phyloP scores from a whole-genome alignment of 108 stramenopile genomes.

The Conticribra weissflogii region DNA sequence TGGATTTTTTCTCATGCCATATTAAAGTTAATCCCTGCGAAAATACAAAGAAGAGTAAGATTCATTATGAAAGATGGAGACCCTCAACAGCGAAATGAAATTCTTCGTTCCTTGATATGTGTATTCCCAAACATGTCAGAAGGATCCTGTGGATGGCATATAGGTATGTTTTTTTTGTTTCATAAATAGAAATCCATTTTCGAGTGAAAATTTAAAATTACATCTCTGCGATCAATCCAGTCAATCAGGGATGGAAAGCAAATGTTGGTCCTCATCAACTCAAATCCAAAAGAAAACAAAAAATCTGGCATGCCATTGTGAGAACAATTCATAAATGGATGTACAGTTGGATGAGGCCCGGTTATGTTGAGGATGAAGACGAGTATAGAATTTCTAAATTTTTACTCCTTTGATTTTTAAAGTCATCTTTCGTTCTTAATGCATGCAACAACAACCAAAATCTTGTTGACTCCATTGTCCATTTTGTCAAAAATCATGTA shows the following conservation, averaged over 20 bases:
- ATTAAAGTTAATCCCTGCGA: too few relatives aligned
- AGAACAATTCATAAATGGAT: conserved; percentile 13
- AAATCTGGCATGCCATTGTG: neutral
- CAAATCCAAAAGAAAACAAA: neutral
- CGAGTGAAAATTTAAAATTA: too few relatives aligned
- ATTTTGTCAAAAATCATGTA: conserved; percentile 3
- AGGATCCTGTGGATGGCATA: too few relatives aligned
- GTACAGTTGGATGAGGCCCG: conserved; percentile 28
- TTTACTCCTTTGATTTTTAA: conserved; percentile 6
- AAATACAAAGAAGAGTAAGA: too few relatives aligned
- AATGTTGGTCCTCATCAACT: neutral
- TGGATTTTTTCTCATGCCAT: too few relatives aligned
- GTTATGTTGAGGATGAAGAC: conserved; percentile 14
- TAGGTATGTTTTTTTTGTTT: too few relatives aligned
- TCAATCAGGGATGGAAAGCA: neutral
- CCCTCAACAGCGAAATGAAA: too few relatives aligned
- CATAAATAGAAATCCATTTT: too few relatives aligned
- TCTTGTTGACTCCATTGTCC: neutral
- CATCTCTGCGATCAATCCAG: too few relatives aligned
- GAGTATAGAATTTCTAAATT: conserved; percentile 21
- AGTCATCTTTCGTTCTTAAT: neutral
- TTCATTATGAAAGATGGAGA: too few relatives aligned
- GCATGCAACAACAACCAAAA: neutral
- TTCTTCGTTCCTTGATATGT: too few relatives aligned
- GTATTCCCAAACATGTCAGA: too few relatives aligned